Base-by-base conservation (phyloP, 2,329 filamentous ascomycete species). In the Fusarium globosum region DNA sequence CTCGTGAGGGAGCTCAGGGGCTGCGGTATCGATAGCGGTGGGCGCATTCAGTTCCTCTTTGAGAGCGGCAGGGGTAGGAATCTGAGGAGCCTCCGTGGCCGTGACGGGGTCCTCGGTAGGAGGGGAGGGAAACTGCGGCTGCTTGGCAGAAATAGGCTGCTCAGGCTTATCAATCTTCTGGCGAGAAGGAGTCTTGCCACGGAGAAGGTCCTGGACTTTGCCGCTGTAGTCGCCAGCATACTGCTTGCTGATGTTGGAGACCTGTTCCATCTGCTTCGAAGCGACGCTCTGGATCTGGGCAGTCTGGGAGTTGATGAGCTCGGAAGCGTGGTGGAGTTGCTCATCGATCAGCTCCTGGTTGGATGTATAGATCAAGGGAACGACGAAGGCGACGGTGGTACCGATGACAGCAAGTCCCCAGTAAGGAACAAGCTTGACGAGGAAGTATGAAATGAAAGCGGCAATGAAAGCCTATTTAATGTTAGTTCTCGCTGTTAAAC, bases 301-400 rank as follows among this genome's bases (percentile, higher is more conserved):
- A 57, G 91, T 90, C 84, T 93, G 91, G 71, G 87, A 85, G 80
- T 87, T 88, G 79, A 92, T 84, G 43, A 91, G 79, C 38, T 90
- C 85, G 46, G 87, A 86, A 61, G 86, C 88, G 71, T 89, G 85
- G 81, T 88, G 83, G 75, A 93, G 80, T 76, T 92, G 88, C 73
- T 86, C 81, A 78, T 93, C 91, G 76, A 93, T 93, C 65, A 92
- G 81, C 83, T 93, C 91, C 84, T 92, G 86, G 87, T 93, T 93
- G 77, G 86, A 86, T 76, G 86, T 87, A 83, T 93, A 93, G 79
- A 92, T 78, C 59, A 93, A 85, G 36, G 91, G 91, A 18, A 84
- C 85, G 66, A 91, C 84, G 85, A 93, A 93, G 67, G 88, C 78
- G 56, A 89, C 80, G 18, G 89, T 89, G 66, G 89, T 89, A 72